Base-by-base conservation (phyloP, 225 moss, liverwort and hornwort genomes). In the Neckera pumila region DNA sequence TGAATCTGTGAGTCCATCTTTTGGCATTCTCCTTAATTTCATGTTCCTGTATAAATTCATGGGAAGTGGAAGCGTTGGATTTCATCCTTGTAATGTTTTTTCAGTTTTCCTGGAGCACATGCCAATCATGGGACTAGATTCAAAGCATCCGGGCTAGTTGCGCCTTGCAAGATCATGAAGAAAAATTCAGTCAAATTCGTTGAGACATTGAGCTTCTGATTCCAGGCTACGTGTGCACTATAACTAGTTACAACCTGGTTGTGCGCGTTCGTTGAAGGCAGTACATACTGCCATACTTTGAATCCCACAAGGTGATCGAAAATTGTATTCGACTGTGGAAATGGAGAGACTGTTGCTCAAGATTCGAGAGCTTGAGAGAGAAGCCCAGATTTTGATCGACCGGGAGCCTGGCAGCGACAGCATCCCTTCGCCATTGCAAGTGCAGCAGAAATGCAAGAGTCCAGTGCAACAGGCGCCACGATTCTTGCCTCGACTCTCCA, bases 361-460 rank as follows among this genome's bases (percentile, higher is more conserved):
- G 82, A 92, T 92, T 49, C 92, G 83, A 80, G 91, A 91, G 78
- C 91, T 92, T 14, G 92, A 92, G 75, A 80, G 91, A 82, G 91
- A 92, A 38, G 91, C 91, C 21, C 87, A 83, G 83, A 22, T 43
- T 61, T 70, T 92, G 88, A 80, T 87, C 42, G 90, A 85, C 28
- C 73, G 70, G 84, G 86, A 90, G 82, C 63, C 65, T 18, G 89
- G 61, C 33, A 84, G 80, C 25, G 75, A 87, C 47, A 80, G 79
- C 85, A 72, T 80, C 27, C 89, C 89, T 14, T 89, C 84, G 70
- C 60, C 62, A 33, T 14, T 61, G 45, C 36, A 82, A 64, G 17
- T 64, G 16, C 82, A 47, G 49, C 64, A 82, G 82, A 82, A 47
- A 49, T 49, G 82, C 64, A 82, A 82, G 75, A 54, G 33, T 42